Evolutionary conservation across 768 basidiomycete species (phyloP), one percentile per base, ranked within the genome.

Genomic region (Pleurotus sapidus): DNA sequence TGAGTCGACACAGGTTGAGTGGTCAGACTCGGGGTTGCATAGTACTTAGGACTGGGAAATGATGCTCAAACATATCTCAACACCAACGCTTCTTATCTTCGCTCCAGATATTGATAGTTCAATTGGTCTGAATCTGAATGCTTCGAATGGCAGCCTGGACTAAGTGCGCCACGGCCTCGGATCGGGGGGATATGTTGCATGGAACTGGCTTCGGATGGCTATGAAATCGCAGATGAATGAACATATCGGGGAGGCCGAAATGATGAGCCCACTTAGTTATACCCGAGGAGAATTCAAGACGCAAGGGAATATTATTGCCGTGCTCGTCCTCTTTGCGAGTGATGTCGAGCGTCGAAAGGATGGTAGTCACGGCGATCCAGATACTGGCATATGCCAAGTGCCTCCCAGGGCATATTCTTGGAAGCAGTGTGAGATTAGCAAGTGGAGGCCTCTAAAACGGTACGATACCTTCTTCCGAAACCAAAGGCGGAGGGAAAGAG

Each of bases 321-420:
- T 54, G 23, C 17, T 60, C 46, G 38, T 69, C 68, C 17, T 72
- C 59, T 1, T 64, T 58, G 48, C 70, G 74, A 3, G 69, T 64
- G 43, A 75, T 66, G 14, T 73, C 57, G 9, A 74, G 67, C 4
- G 55, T 68, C 0, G 74, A 70, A 0, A 75, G 48, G 12, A 74
- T 67, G 67, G 67, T 72, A 0, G 65, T 74, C 3, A 62, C 60
- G 0, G 65, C 72, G 25, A 74, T 64, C 71, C 71, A 74, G 5
- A 72, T 37, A 0, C 66, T 74, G 6, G 67, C 70, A 24, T 73
- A 73, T 2, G 74, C 73, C 45, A 75, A 57, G 50, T 73, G 60
- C 59, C 69, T 4, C 1, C 73, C 72, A 62, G 56, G 60, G 27
- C 63, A 76, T 4, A 55, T 34, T 27, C 61, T 62, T 23, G 5